Base-by-base conservation (phyloP, 1,139 yeast genomes). In the Blastobotrys elegans region DNA sequence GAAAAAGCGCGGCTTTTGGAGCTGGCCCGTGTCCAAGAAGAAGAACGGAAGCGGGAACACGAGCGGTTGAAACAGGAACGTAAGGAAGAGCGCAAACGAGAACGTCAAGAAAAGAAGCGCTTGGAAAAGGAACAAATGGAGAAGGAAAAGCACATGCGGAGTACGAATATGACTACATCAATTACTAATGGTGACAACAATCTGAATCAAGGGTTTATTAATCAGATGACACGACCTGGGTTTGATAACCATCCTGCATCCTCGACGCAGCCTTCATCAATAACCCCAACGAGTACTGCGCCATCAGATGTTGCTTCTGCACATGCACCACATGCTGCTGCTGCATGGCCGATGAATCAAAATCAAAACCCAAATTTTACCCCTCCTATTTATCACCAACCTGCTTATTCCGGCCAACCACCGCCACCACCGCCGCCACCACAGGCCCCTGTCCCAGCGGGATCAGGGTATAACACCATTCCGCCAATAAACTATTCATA, bases 91-190 rank as follows among this genome's bases (percentile, higher is more conserved):
- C 37, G 40, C 14, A 32, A 44, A 40, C 40, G 37, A 43, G 43
- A 45, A 36, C 44, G 49, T 22, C 32, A 21, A 31, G 53, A 44
- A 48, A 43, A 46, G 43, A 48, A 49, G 46, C 44, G 36, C n/a
- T 31, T 36, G 41, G 37, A 43, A 20, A 32, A 37, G 21, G 27
- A 24, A 10, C 27, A 24, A 24, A 24, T 6, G 10, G 27, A 24
- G 5, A 5, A 10, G 8, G 27, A 24, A 24, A 24, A 24, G 27
- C 8, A n/a, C n/a, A n/a, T n/a, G n/a, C n/a, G n/a, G n/a, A n/a
- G n/a, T n/a, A n/a, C n/a, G n/a, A n/a, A n/a, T n/a, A n/a, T n/a
- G n/a, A n/a, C n/a, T n/a, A n/a, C n/a, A n/a, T n/a, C n/a, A n/a
- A n/a, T n/a, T n/a, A n/a, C n/a, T n/a, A n/a, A n/a, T n/a, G n/a